These are phyloP conservation scores for Emiliania huxleyi DNA, from an alignment of 78 protist species.

Conservation along the genomic window DNA sequence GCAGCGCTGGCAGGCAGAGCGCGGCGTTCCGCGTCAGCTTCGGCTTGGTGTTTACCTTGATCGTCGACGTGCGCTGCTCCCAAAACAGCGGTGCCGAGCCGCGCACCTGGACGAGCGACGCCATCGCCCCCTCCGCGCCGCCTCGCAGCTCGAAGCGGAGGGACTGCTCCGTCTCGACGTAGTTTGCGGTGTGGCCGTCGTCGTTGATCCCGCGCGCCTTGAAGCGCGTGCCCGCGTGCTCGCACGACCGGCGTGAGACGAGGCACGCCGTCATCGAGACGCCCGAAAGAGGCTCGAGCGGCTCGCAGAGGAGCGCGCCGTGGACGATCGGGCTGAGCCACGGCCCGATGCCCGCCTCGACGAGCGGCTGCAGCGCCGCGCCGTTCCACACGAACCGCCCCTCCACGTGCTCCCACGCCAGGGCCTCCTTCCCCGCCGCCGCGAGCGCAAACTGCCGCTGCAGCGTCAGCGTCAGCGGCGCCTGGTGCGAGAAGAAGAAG, in stretches of 20 bases:
- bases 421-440: neutral
- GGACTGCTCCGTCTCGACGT: neutral
- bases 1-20: neutral
- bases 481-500: neutral
- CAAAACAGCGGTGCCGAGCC: conserved; percentile 15
- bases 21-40: neutral
- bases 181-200: neutral
- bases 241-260: neutral
- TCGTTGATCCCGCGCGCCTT: neutral
- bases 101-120: neutral
- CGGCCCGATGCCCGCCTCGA: neutral
- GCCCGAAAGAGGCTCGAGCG: neutral
- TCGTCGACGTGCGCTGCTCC: neutral
- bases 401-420: too few species aligned
- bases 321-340: neutral
- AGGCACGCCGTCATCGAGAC: neutral
- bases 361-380: neutral
- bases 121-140: neutral
- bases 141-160: neutral
- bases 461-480: neutral
- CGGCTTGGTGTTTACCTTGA: neutral
- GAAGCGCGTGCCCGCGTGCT: conserved; percentile 18
- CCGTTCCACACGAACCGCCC: neutral
- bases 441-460: neutral
- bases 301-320: neutral